These are phyloP conservation scores for Mortierella sp. DNA, from an alignment of 371 early-diverging fungal genomes.

Conservation along the genomic window DNA sequence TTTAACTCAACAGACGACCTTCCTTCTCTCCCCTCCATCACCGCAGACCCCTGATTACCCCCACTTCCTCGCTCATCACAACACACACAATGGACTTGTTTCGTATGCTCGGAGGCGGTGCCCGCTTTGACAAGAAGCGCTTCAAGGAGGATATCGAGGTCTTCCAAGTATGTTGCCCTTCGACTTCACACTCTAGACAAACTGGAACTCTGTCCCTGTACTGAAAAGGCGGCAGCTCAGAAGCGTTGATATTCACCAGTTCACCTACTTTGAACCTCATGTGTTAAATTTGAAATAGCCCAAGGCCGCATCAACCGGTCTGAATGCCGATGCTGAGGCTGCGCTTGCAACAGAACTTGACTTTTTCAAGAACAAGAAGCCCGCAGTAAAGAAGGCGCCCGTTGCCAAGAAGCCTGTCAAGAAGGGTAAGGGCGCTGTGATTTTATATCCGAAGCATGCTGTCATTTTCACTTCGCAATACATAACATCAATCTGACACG, in stretches of 20 bases:
- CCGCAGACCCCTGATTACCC: background rate
- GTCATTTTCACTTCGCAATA: background rate
- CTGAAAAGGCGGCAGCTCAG: background rate
- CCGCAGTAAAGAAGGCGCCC: slow-evolving; percentile 31
- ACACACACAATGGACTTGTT: slow-evolving; percentile 80
- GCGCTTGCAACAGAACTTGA: slow-evolving; percentile 63
- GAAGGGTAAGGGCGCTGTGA: slow-evolving; percentile 4
- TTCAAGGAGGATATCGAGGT: slow-evolving; percentile 82
- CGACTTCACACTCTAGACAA: background rate
- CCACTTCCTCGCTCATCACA: background rate
- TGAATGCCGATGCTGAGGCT: slow-evolving; percentile 55
- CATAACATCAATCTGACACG: background rate
- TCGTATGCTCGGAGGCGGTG: slow-evolving; percentile 85
- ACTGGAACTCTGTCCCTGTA: background rate
- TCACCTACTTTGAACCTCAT: background rate
- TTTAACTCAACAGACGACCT: background rate
- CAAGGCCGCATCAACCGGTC: slow-evolving; percentile 41
- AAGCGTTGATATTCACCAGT: background rate
- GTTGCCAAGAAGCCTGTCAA: slow-evolving; percentile 28
- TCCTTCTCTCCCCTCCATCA: background rate
- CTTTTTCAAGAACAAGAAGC: slow-evolving; percentile 65
- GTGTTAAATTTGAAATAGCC: slow-evolving; percentile 17
- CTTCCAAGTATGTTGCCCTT: slow-evolving; percentile 69
- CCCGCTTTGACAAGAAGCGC: slow-evolving; percentile 85
- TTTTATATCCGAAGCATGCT: too few species aligned